Base-by-base conservation (phyloP, 164 flowering plant genomes). In the Stephania japonica region DNA sequence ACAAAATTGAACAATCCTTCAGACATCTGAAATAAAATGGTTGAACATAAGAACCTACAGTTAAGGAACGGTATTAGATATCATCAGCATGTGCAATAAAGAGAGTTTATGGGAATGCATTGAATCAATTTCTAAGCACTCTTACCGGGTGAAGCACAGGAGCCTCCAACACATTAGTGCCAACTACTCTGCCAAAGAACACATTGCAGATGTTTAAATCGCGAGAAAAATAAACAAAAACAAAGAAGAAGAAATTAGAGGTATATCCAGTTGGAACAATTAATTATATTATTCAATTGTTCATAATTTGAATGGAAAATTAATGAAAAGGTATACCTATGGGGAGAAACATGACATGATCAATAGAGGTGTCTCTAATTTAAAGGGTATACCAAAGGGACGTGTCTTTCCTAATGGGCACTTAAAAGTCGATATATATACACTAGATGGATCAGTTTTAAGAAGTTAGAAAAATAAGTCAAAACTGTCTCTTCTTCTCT, bases 1-100 rank as follows among this genome's bases (percentile, higher is more conserved):
- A 95, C 99, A 83, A 95, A 90, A 83, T 95, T 95, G 87, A 95
- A 95, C 63, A 95, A 79, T 50, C 94, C 98, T 85, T 93, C 99
- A 65, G 91, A 78, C 82, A 86, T 79, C 98, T 92, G 87, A 74
- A 70, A 66, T 19, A 78, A 53, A 27, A 50, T 9, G 19, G 42
- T 38, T 16, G 41, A 38, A 7, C 38, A 13, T 71, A 24, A 66
- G 59, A 65, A 62, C 65, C 38, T 14, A 38, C 61, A 24, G 16
- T 72, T 13, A 19, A 25, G 21, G 23, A 49, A 21, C 8, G 4
- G 21, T 53, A 43, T 67, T 21, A 43, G 21, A 18, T 18, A 61
- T 25, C 27, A 65, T 12, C 49, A 66, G 25, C 65, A 61, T 13
- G 27, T 73, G 49, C 38, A 21, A 26, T 21, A 47, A 47, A 47